Conservation (phyloP, 345 rosid genomes). For the Cardamine resedifolia region DNA sequence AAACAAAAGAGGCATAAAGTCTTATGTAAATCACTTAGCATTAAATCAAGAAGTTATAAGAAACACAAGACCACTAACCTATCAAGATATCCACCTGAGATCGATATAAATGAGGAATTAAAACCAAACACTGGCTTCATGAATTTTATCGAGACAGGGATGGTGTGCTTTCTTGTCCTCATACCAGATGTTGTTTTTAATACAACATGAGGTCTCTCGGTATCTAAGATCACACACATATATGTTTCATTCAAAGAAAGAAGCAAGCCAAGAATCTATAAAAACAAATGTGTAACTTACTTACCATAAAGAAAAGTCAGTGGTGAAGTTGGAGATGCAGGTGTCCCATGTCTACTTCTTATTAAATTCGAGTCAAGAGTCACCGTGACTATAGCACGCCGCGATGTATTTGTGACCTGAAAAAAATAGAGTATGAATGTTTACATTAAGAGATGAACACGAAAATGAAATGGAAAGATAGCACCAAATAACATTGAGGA, state of each 20-base stretch:
- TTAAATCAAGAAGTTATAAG: background rate
- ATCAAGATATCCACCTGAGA: slow-evolving; percentile 76
- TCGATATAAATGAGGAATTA: slow-evolving; percentile 68
- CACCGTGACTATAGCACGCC: slow-evolving; percentile 57
- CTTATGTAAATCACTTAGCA: background rate
- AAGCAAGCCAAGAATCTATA: slow-evolving; percentile 3
- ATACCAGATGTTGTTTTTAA: slow-evolving; percentile 64
- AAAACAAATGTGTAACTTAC: slow-evolving; percentile 9
- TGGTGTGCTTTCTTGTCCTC: slow-evolving; percentile 62
- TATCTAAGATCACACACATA: slow-evolving; percentile 46
- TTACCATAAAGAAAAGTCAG: slow-evolving; percentile 83
- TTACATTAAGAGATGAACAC: background rate
- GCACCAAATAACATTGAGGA: background rate
- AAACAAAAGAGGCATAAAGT: slow-evolving; percentile 8
- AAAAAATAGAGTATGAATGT: slow-evolving; percentile 22
- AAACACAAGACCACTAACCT: slow-evolving; percentile 51
- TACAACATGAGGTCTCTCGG: slow-evolving; percentile 73
- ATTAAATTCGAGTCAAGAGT: slow-evolving; percentile 47
- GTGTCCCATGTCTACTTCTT: slow-evolving; percentile 72
- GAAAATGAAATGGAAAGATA: background rate
- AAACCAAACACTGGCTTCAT: slow-evolving; percentile 81
- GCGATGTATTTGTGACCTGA: slow-evolving; percentile 66
- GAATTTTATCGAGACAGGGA: slow-evolving; percentile 66
- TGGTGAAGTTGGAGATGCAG: slow-evolving; percentile 72
- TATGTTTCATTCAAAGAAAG: background rate